These are phyloP conservation scores for Cercospora zeina DNA, from an alignment of 2,329 filamentous ascomycete genomes.

Conservation along the genomic window DNA sequence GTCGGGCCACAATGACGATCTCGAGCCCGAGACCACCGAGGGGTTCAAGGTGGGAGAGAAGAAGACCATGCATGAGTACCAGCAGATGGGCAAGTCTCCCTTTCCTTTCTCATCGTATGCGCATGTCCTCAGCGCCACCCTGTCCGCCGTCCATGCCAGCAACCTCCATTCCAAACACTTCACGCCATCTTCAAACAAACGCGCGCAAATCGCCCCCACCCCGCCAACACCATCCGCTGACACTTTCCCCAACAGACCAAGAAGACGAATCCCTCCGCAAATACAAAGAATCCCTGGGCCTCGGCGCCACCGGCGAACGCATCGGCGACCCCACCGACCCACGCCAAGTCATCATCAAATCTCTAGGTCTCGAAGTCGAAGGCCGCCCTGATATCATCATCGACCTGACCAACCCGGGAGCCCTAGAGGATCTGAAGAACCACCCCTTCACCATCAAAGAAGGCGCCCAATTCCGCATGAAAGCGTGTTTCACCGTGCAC, in stretches of 20 bases:
- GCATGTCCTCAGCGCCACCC: not conserved
- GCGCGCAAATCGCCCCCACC: not conserved
- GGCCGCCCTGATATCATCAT: conserved; percentile 85
- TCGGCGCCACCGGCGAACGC: conserved; percentile 59
- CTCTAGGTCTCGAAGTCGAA: conserved; percentile 79
- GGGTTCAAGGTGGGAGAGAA: conserved; percentile 99
- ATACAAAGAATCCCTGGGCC: conserved; percentile 95
- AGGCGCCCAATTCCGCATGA: conserved; percentile 90
- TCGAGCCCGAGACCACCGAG: conserved; percentile 81
- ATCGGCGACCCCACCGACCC: conserved; percentile 66
- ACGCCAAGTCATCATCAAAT: conserved; percentile 89
- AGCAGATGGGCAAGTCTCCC: conserved; percentile 65
- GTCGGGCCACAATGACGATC: conserved; percentile 65
- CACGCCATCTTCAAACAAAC: not conserved
- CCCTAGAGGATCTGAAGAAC: conserved; percentile 76
- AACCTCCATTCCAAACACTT: not conserved
- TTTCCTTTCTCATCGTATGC: not conserved
- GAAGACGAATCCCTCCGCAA: conserved; percentile 92
- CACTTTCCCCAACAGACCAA: conserved; percentile 50
- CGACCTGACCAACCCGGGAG: conserved; percentile 73
- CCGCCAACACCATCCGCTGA: not conserved
- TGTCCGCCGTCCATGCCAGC: not conserved
- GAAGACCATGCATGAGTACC: conserved; percentile 94
- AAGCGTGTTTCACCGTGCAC: conserved; percentile 90
- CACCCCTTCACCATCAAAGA: conserved; percentile 98